Base-by-base conservation (phyloP, 2,329 filamentous ascomycete species). In the Colletotrichum costaricense region DNA sequence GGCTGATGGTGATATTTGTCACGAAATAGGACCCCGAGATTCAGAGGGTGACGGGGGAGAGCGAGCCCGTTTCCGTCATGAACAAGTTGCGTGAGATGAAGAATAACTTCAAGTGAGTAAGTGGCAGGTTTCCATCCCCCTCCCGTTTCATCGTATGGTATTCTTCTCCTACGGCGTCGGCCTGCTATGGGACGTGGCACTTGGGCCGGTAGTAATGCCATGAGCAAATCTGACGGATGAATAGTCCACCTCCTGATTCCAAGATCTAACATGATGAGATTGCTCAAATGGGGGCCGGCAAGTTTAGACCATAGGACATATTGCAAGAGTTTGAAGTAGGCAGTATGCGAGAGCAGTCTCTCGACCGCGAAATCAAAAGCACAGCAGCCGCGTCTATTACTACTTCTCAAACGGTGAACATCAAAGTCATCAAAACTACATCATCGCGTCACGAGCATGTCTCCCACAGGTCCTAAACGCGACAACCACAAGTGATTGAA, bases 81-180 rank as follows among this genome's bases (percentile, higher is more conserved):
- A 89, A 88, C 38, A 92, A 92, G 78, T 85, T 98, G 78, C 89
- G 97, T 67, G 94, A 97, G 83, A 92, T 97, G 93, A 99, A 98
- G 91, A 95, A 97, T 80, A 90, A 87, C 82, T 91, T 91, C 82
- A 89, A 88, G 85, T 90, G 85, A 89, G 87, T 85, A 82, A 80
- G 81, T 83, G 76, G 76, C 11, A 72, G 28, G 33, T 35, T 28
- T 28, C 35, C 35, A 1, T 14, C 24, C 3, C 22, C 7, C 16
- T 28, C 22, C 54, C 14, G 3, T 22, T 30, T 24, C 5, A 1
- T 5, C 35, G 19, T 12, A 19, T 14, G 22, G 22, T 46, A 35
- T 16, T n/a, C 9, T 2, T 24, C 2, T 46, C 14, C 42, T 5
- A n/a, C 42, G 42, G 42, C 42, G 6, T 19, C 2, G 42, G 19